Evolutionary conservation across 305 asterid genomes (phyloP), one percentile per base, ranked within the genome.

Genomic region (Rubia balearica): DNA sequence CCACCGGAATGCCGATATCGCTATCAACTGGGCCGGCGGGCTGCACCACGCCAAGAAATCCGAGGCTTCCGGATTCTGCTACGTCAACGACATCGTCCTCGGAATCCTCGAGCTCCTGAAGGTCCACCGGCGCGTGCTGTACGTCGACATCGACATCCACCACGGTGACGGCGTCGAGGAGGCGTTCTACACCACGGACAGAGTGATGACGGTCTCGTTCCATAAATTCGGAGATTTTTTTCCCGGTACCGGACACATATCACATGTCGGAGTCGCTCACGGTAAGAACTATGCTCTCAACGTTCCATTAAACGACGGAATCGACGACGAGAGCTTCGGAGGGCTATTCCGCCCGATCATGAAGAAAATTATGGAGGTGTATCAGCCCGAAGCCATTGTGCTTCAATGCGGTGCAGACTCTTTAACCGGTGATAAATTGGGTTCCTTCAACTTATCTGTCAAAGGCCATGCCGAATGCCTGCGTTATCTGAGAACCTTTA

Each of bases 151-250:
- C 64, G 96, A 91, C 79, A 81, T 91, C 74, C 97, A 91, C 81
- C 96, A 91, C 60, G 97, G 97, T 21, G 97, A 91, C 68, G 97
- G 95, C 64, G 97, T 91, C 42, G 97, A 91, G 83, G 97, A 91
- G 81, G 93, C 96, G 42, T 87, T 91, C 75, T 89, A 80, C 80
- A 85, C 87, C 68, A 89, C 96, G 27, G 96, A 89, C 70, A 81
- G 95, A 64, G 96, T 91, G 45, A 89, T 91, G 96, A 89, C 96
- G 11, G 92, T 87, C 56, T 89, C 95, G 14, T 89, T 89, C 77
- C 97, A 89, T 78, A 91, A 91, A 80, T 89, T 82, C 68, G 95
- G 95, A 30, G 95, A 89, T 51, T 87, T 86, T 76, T 91, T 91
- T 67, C 97, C 96, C 19, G 97, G 96, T 70, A 89, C 96, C 17